Evolutionary conservation across 2,329 filamentous ascomycete species (phyloP).

Genomic region (Ophiostoma fasciatum): DNA sequence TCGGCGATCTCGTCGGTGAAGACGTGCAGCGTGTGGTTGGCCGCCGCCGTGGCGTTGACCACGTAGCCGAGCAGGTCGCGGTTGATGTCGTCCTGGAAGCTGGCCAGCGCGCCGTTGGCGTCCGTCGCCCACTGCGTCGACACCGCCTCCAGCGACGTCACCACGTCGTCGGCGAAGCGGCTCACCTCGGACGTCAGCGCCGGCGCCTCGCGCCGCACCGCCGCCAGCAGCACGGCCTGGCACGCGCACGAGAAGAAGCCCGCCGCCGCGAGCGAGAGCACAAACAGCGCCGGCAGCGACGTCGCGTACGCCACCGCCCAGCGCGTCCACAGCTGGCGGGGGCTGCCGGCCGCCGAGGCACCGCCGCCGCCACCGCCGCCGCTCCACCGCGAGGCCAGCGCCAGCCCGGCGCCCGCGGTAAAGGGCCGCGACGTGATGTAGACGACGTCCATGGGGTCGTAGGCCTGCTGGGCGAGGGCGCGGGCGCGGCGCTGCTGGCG

Average conservation of each 20-base stretch:
- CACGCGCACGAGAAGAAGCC: constrained; percentile 72
- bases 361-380: no score
- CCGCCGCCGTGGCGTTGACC: constrained; percentile 61
- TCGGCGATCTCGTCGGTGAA: constrained; percentile 67
- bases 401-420: constrained; percentile 58
- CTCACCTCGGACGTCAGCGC: constrained; percentile 60
- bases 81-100: constrained; percentile 53
- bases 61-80: constrained; percentile 77
- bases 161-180: constrained; percentile 64
- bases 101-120: constrained; percentile 54
- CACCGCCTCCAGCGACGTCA: constrained; percentile 54
- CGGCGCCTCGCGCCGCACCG: constrained; percentile 62
- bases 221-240: constrained; percentile 62
- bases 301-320: constrained; percentile 86
- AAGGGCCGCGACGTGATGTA: constrained; percentile 76
- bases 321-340: constrained; percentile 56
- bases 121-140: constrained; percentile 63
- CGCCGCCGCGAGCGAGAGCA: constrained; percentile 67
- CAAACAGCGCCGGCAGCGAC: constrained; percentile 68
- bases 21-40: constrained; percentile 72
- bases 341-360: constrained; percentile 44
- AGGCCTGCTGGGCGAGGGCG: constrained; percentile 43
- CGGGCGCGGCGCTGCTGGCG: constrained; percentile 54
- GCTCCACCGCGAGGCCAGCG: constrained; percentile 45
- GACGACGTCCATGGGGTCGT: constrained; percentile 74